phyloP scores from a whole-genome alignment of 1,284 basidiomycete genomes.

The Melampsora occidentalis region DNA sequence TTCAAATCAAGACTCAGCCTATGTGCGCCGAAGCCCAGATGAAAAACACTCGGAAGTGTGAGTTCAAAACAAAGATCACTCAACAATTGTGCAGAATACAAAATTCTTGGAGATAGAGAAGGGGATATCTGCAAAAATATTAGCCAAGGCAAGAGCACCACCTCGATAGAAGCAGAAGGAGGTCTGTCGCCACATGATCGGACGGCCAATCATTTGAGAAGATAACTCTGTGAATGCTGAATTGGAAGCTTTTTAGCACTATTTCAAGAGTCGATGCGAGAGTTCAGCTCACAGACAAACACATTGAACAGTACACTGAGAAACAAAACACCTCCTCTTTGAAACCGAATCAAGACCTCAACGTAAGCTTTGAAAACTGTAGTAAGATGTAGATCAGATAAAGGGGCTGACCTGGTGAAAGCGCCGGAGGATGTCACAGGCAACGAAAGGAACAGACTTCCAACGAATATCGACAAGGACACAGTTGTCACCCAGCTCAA shows the following conservation, averaged over 20 bases:
- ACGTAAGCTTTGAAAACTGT: too few relatives aligned
- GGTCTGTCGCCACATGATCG: conserved; percentile 60
- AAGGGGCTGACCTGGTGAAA: conserved; percentile 64
- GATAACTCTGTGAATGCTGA: conserved; percentile 60
- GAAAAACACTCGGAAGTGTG: too few relatives aligned
- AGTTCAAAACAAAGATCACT: conserved; percentile 50
- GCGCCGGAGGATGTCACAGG: conserved; percentile 73
- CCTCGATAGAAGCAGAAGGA: conserved; percentile 75
- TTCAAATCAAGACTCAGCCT: background rate
- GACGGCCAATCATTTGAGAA: conserved; percentile 66
- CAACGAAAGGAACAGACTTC: conserved; percentile 62
- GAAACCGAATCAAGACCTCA: too few relatives aligned
- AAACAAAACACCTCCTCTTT: conserved; percentile 44
- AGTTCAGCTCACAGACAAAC: conserved; percentile 57
- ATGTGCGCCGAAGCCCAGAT: too few relatives aligned
- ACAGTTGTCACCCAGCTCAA: conserved; percentile 58
- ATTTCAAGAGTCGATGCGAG: background rate
- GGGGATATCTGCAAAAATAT: conserved; percentile 57
- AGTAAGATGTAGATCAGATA: too few relatives aligned
- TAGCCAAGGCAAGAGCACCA: conserved; percentile 68
- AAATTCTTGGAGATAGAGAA: conserved; percentile 58
- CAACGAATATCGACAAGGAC: conserved; percentile 45
- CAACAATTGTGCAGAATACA: conserved; percentile 57
- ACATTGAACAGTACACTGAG: conserved; percentile 68
- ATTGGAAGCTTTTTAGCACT: background rate